Base-by-base conservation (phyloP, 371 early-diverging fungal species). In the Gilbertella persicaria region DNA sequence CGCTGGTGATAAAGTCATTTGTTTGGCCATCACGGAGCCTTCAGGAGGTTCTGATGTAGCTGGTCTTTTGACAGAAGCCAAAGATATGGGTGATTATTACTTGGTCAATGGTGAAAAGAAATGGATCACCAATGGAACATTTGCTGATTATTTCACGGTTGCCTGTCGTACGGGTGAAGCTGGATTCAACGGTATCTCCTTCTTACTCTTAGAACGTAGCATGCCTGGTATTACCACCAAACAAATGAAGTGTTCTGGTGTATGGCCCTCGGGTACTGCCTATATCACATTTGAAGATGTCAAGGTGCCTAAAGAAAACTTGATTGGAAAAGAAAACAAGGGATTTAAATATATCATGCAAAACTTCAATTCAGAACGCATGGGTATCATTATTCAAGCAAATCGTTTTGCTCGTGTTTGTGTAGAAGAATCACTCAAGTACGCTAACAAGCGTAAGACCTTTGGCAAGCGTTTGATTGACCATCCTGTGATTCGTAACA, bases 101-200 rank as follows among this genome's bases (percentile, higher is more conserved):
- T 13, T 57, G 5, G 36, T 88, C 39, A 90, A 88, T 55, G 90
- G 89, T 19, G 88, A 88, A 61, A 89, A 92, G 82, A 90, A 90
- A 67, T 87, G 88, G 85, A 85, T 85, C 48, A 91, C 93, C 33
- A 92, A 91, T 60, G 93, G 93, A 53, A 82, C 84, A 2, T 92
- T 80, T 72, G 88, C 92, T 19, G 90, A 91, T 39, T 85, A 66
- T 55, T 80, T 83, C 46, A 80, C 80, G 0, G 67, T 69, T 12
- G 87, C 83, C 37, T 88, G 77, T 36, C 73, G 83, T 51, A 93
- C 92, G 1, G 91, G 92, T 36, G 88, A 77, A 26, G 75, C 74
- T 8, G 93, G 93, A 9, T 90, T 90, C 81, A 78, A 76, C 47
- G 92, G 93, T 7, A 70, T 93, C 45, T 85, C 86, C 4, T 60